Percentiles rank a stretch among this genome's conserved stretches.
Conservation (phyloP, 352 stramenopile species). For the Chrysophaeum taylorii region DNA sequence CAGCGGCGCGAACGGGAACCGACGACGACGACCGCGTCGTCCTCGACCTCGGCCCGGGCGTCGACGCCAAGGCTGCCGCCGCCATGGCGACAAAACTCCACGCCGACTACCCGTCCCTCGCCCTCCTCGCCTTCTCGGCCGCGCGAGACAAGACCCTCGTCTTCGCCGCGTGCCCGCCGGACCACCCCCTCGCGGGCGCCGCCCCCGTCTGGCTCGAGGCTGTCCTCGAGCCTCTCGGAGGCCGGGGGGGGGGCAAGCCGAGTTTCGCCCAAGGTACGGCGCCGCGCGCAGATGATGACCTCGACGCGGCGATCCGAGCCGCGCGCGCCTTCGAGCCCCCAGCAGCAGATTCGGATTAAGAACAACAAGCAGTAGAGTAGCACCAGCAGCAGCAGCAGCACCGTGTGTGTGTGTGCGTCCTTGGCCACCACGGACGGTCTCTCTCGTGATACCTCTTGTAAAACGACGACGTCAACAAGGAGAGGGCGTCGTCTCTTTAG, state of each 20-base stretch:
- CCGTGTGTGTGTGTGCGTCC: no score
- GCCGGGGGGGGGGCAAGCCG: constrained; percentile 49
- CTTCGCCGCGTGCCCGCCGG: constrained; percentile 71
- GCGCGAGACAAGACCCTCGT: constrained; percentile 82
- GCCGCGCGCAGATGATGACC: constrained; percentile 30
- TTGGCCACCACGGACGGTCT: no score
- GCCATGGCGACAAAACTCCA: constrained; percentile 84
- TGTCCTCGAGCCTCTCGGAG: constrained; percentile 74
- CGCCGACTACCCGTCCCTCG: constrained; percentile 64
- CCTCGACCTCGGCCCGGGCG: constrained; percentile 77
- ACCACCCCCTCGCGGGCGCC: constrained; percentile 55
- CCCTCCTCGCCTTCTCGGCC: constrained; percentile 75
- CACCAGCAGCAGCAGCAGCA: no score
- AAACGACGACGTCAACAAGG: no score
- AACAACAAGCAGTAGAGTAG: no score
- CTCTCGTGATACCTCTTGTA: no score
- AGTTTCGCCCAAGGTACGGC: constrained; percentile 49
- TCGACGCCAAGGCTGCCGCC: constrained; percentile 81
- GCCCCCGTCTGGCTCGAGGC: constrained; percentile 83
- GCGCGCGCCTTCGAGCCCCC: constrained; percentile 44
- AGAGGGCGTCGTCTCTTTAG: no score
- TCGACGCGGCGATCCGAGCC: constrained; percentile 37
- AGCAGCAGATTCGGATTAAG: no score
- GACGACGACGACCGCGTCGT: constrained; percentile 54
- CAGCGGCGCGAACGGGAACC: constrained; percentile 37